phyloP scores from a whole-genome alignment of 306 rosid genomes.

The Corylus avellana region DNA sequence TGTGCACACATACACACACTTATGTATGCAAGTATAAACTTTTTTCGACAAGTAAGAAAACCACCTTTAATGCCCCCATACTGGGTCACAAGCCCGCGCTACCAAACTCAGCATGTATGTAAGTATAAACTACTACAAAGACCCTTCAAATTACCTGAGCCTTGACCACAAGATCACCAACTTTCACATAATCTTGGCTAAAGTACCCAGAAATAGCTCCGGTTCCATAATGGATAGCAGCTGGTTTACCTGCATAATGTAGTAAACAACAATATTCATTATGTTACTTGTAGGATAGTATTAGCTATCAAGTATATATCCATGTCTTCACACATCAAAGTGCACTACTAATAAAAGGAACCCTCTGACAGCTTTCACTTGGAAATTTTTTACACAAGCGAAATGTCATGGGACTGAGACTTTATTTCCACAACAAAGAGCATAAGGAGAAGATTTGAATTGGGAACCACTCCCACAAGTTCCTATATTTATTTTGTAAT shows the following conservation, averaged over 20 bases:
- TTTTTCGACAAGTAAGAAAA: no score
- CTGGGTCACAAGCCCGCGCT: no score
- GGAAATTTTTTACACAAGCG: neutral
- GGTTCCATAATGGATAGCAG: conserved; percentile 56
- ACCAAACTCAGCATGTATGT: neutral
- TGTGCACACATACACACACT: neutral
- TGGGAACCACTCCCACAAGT: neutral
- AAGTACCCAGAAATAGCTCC: conserved; percentile 60
- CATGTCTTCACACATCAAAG: neutral
- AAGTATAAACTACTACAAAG: neutral
- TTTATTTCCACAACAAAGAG: neutral
- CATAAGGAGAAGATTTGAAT: neutral
- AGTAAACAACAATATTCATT: neutral
- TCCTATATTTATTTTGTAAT: neutral
- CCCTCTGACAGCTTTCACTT: neutral
- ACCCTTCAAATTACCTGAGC: conserved; percentile 40
- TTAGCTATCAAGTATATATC: neutral
- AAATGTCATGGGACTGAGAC: neutral
- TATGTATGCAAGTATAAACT: neutral
- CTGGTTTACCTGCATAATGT: conserved; percentile 45
- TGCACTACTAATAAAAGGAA: neutral
- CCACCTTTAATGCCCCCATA: no score
- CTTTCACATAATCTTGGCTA: conserved; percentile 48
- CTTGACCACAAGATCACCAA: conserved; percentile 54
- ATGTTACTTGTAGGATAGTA: neutral